Base-by-base conservation (phyloP, 495 filamentous ascomycete genomes). In the Staphylotrichum tortipilum region DNA sequence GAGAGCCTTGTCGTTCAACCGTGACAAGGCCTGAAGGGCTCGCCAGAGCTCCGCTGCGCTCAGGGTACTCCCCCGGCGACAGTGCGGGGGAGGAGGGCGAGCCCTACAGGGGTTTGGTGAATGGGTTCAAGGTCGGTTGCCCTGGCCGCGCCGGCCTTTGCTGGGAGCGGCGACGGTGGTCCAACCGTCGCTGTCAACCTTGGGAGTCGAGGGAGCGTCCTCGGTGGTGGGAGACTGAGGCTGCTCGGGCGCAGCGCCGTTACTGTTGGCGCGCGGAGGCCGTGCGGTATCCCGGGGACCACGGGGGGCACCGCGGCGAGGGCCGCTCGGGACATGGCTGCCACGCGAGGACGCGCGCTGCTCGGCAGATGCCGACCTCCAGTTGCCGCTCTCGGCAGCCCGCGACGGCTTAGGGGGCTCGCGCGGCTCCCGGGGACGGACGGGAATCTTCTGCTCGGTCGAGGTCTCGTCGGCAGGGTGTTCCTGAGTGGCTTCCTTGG, bases 161-260 rank as follows among this genome's bases (percentile, higher is more conserved):
- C 72, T 78, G 22, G 77, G 55, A 19, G 88, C 84, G 14, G 83
- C 86, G 62, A 89, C 84, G 11, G 83, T 87, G 63, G 84, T 89
- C 84, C 86, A 88, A 52, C 84, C 84, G 55, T 88, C 86, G 21
- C 83, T 82, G 49, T 86, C 82, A 5, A 65, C 67, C 28, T 67
- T 52, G 9, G 62, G 59, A 3, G 59, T 60, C 7, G 61, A 14
- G 8, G 62, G 60, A 14, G 50, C 49, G 50, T 68, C 50, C 19
- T 67, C 54, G 9, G 53, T 53, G 21, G 14, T 52, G 15, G 66
- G 46, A 23, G 72, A 52, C 30, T 66, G 61, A 6, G 66, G 54
- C 12, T 66, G 44, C 42, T 66, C 57, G 18, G 62, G 39, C 15
- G 66, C 49, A 14, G 62, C 33, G 22, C 56, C 52, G 38, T 55